Base-by-base conservation (phyloP, 202 grass and related monocot species). In the Carex sylvatica region DNA sequence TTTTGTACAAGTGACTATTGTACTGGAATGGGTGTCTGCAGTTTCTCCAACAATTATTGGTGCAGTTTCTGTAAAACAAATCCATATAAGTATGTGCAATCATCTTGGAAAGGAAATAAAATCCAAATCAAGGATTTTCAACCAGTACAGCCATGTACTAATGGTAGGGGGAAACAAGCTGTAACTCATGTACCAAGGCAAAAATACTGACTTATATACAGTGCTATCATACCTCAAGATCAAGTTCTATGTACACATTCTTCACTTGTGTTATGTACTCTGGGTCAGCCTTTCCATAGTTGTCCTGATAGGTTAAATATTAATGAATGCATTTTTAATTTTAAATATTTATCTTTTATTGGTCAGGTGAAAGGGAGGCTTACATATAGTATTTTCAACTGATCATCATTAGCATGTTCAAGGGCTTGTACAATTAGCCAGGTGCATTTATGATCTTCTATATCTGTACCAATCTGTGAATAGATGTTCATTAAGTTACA, bases 401-500 rank as follows among this genome's bases (percentile, higher is more conserved):
- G 86, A 15, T 85, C 88, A 70, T 83, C 89, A 82, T 89, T 87
- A 72, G 87, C 87, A 53, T 84, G 79, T 74, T 87, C 89, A 89
- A 91, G 90, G 61, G 91, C 89, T 70, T 91, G 91, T 31, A 94
- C 91, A 33, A 94, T 89, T 46, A 94, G 85, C 91, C 91, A 94
- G 13, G 91, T 89, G 63, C 89, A 94, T 80, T 94, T 91, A 85
- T 89, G 90, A 35, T 94, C 91, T 91, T 94, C 89, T 58, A 94
- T 94, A 87, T 94, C 91, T 52, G 91, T 94, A 86, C 89, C 91
- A 76, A 94, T 82, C 87, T 94, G 79, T 22, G 86, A 24, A 81
- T 81, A 42, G 78, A 38, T 1, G 47, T 54, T 12, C 68, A 40
- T 77, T 3, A 66, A 74, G 78, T 55, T 75, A 75, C 47, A 55